A percentile compares a stretch with the other conserved stretches of the same genome.
These are phyloP conservation scores for Chalciporus sphaerocephalus DNA, from an alignment of 768 basidiomycete genomes.

Conservation along the genomic window DNA sequence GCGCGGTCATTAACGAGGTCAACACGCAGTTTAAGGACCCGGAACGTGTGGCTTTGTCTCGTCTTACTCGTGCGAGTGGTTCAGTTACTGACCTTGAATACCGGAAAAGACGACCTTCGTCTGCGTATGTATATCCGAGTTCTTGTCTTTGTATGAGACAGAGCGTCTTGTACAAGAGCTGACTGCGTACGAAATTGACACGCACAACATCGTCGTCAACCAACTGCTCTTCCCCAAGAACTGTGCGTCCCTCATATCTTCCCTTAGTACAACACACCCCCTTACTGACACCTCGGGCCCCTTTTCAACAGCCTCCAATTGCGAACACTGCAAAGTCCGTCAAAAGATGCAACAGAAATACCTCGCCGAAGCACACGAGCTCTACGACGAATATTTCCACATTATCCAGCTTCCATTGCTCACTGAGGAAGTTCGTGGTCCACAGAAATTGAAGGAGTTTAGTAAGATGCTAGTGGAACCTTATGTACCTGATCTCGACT, in stretches of 20 bases:
- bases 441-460: constrained; percentile 88
- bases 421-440: constrained; percentile 95
- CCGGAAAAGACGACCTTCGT: constrained; percentile 99
- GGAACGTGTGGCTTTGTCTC: constrained; percentile 41
- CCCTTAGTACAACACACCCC: no score
- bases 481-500: constrained; percentile 48
- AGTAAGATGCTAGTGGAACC: constrained; percentile 88
- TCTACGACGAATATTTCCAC: constrained; percentile 98
- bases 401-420: constrained; percentile 89
- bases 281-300: constrained; percentile 1
- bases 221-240: constrained; percentile 92
- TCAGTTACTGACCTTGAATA: not conserved
- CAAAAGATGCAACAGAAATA: constrained; percentile 99
- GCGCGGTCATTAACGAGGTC: constrained; percentile 94
- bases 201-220: constrained; percentile 98
- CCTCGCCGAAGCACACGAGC: constrained; percentile 90
- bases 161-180: constrained; percentile 96
- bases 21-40: constrained; percentile 99
- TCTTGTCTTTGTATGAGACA: constrained; percentile 96
- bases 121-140: constrained; percentile 98
- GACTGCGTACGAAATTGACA: constrained; percentile 92
- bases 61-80: not conserved
- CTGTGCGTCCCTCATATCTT: constrained; percentile 46
- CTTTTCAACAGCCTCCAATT: constrained; percentile 92
- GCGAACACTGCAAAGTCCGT: constrained; percentile 92